Base-by-base conservation (phyloP, 371 early-diverging fungal species). In the Mucor irregularis region DNA sequence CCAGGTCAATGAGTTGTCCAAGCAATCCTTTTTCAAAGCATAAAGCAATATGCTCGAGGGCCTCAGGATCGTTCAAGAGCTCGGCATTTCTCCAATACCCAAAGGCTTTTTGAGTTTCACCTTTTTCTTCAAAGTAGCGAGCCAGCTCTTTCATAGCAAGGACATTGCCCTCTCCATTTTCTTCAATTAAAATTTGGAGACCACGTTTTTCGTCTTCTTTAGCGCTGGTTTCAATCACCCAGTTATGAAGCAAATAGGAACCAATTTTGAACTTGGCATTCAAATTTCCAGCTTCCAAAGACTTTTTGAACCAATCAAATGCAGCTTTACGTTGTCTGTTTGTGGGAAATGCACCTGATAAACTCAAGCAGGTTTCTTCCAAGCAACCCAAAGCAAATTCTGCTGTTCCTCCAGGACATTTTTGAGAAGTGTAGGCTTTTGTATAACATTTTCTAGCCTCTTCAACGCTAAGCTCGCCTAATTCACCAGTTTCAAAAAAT, bases 351-450 rank as follows among this genome's bases (percentile, higher is more conserved):
- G 47, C 25, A 21, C 25, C 29, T 9, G 47, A 11, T 3, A 46
- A 7, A 11, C 39, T 46, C 2, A 56, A 13, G 7, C 29, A 38
- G 9, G 54, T 53, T 34, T 64, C 59, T 34, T 50, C 55, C 24
- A 58, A 38, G 28, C 64, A 64, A 2, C 64, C 64, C 13, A 64
- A 49, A 25, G 64, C 64, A 17, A 58, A 64, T 33, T 64, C 64
- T 6, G 59, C 55, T 11, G 31, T 38, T 21, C 64, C 64, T 16
- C 49, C 46, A 28, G 40, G 43, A 31, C 44, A 40, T 7, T 19
- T 21, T 7, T 42, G 11, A 4, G 34, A 19, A 2, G 24, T 4
- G 11, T 42, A 35, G 11, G 64, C 64, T 11, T 33, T 35, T 6
- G 16, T 44, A 24, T 64, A 64, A 35, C 50, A 54, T 33, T 19